Base-by-base conservation (phyloP, 768 basidiomycete genomes). In the Mycena albidolilacea region DNA sequence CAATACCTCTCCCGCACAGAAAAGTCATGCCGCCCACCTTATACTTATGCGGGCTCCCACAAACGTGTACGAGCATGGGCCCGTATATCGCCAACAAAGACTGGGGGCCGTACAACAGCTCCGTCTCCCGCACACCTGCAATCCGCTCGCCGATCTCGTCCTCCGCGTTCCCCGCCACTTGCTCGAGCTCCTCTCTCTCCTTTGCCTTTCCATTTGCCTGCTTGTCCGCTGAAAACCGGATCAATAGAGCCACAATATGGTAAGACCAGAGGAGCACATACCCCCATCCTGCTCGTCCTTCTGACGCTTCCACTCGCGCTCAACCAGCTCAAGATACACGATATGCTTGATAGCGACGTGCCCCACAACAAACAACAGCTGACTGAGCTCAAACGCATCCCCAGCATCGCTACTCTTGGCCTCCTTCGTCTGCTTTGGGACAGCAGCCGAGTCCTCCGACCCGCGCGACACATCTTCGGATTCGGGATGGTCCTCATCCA, bases 341-440 rank as follows among this genome's bases (percentile, higher is more conserved):
- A 98, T 95, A 61, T 99, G 97, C 81, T 98, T 99, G 83, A 99
- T 95, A 12, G 97, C 96, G 38, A 97, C 94, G 80, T 99, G 98
- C 0, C 98, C 98, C 21, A 98, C 96, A 48, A 96, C 90, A 79
- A 99, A 99, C 37, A 99, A 84, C n/a, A 99, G 87, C 80, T 99
- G 97, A 75, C 93, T 94, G 38, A 99, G 89, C 74, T 93, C 90
- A 80, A 98, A 98, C 5, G 93, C 91, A 67, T 97, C 95, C 0
- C 94, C 94, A 0, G 89, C 73, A 69, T 95, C 93, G 58, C 87
- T 87, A 59, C 81, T 82, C 63, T 77, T 76, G 21, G 77, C 77
- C 5, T 77, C 79, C 23, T 80, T 70, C 37, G 78, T 78, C 4
- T 59, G 77, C 81, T 48, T 78, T 78, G 62, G 35, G 10, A 52